Percentiles rank a stretch among this genome's conserved stretches.
These are phyloP conservation scores for Pseudocercospora pini-densiflorae DNA, from an alignment of 2,329 filamentous ascomycete genomes.

Conservation along the genomic window DNA sequence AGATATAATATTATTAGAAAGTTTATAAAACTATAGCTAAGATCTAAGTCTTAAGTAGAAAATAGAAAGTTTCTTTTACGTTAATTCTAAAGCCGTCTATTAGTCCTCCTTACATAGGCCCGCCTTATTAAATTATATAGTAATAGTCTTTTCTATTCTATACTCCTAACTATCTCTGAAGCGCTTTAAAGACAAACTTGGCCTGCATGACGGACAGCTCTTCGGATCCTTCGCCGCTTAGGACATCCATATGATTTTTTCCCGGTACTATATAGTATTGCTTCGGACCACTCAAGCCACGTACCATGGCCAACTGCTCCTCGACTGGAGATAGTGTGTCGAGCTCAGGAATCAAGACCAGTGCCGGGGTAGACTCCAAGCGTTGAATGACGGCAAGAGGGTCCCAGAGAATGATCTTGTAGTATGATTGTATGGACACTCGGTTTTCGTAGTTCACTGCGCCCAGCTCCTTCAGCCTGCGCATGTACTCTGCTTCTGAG, in stretches of 20 bases:
- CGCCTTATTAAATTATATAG: too few species aligned
- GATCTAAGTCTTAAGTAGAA: too few species aligned
- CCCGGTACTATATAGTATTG: conserved; percentile 5
- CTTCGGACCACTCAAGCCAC: conserved; percentile 12
- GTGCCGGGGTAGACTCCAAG: conserved; percentile 8
- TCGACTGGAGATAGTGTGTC: conserved; percentile 17
- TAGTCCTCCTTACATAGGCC: too few species aligned
- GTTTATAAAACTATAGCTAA: too few species aligned
- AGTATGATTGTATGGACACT: conserved; percentile 39
- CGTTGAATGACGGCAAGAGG: conserved; percentile 12
- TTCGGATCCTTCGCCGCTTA: conserved; percentile 11
- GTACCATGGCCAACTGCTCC: conserved; percentile 6
- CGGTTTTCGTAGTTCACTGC: conserved; percentile 28
- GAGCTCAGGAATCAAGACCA: conserved; percentile 16
- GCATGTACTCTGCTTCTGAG: conserved; percentile 25
- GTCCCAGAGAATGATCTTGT: conserved; percentile 33
- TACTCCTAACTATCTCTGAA: neutral
- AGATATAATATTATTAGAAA: too few species aligned
- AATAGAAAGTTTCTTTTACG: too few species aligned
- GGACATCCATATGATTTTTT: conserved; percentile 17
- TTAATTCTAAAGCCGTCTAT: too few species aligned
- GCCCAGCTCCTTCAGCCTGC: conserved; percentile 13
- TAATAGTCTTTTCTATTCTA: too few species aligned
- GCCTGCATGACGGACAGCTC: conserved; percentile 6
- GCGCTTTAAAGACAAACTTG: neutral